These are phyloP conservation scores for Ogataea ramenticola DNA, from an alignment of 805 yeast species.

Conservation along the genomic window DNA sequence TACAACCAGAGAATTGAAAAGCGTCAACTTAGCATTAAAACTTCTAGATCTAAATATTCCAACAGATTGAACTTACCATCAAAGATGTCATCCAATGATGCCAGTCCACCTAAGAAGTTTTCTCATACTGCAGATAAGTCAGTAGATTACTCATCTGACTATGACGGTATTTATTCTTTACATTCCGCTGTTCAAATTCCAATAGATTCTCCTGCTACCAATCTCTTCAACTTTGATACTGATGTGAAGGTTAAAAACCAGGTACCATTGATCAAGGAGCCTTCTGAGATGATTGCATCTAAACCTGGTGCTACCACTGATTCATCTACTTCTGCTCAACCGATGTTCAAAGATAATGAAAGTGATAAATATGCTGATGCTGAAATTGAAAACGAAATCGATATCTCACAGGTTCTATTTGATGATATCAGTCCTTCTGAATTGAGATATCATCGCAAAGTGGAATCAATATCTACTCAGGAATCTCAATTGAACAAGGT, in stretches of 20 bases:
- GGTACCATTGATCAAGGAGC: neutral
- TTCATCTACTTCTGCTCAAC: neutral
- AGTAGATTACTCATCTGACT: slow-evolving; percentile 17
- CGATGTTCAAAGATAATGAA: neutral
- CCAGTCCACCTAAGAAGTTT: too few species aligned
- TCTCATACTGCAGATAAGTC: slow-evolving; percentile 18
- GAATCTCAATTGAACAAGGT: slow-evolving; percentile 14
- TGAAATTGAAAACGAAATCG: slow-evolving; percentile 9
- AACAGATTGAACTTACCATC: neutral
- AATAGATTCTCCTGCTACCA: slow-evolving; percentile 15
- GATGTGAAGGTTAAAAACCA: neutral
- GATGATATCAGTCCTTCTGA: slow-evolving; percentile 7
- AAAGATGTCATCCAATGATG: neutral
- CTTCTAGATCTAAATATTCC: neutral
- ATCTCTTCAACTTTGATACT: neutral
- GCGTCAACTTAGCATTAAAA: neutral
- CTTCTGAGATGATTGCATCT: neutral
- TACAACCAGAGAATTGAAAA: slow-evolving; percentile 2
- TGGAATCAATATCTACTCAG: slow-evolving; percentile 16
- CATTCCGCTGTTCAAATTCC: slow-evolving; percentile 26
- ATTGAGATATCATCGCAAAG: slow-evolving; percentile 20
- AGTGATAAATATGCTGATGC: slow-evolving; percentile 24
- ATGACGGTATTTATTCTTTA: slow-evolving; percentile 22
- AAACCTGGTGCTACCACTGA: neutral
- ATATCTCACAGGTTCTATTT: neutral